These are phyloP conservation scores for Zopfia rhizophila DNA, from an alignment of 2,329 filamentous ascomycete genomes.

Conservation along the genomic window DNA sequence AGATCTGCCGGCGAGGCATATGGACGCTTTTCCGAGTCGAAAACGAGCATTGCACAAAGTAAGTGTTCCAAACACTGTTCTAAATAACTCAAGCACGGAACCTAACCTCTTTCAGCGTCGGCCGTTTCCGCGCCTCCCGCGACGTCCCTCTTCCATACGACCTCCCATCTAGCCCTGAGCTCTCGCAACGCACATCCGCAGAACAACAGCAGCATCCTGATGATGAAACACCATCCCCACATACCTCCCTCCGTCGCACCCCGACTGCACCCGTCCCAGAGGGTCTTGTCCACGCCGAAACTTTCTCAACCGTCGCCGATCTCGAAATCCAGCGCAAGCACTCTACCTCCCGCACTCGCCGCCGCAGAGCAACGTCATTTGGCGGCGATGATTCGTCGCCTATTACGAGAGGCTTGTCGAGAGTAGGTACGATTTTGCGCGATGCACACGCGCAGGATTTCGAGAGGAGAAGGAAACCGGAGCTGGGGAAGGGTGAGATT, in stretches of 20 bases:
- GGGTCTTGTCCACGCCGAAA: too few relatives aligned
- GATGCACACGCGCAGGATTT: constrained; percentile 92
- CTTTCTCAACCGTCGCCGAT: constrained; percentile 24
- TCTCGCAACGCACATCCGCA: constrained; percentile 35
- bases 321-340: constrained; percentile 26
- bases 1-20: constrained; percentile 85
- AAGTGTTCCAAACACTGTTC: constrained; percentile 64
- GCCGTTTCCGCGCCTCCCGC: constrained; percentile 86
- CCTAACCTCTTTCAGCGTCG: constrained; percentile 65
- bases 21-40: constrained; percentile 96
- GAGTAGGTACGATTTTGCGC: constrained; percentile 76
- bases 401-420: constrained; percentile 56
- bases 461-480: constrained; percentile 75
- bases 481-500: constrained; percentile 44
- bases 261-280: constrained; percentile 22
- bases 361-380: constrained; percentile 30
- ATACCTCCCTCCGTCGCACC: constrained; percentile 8
- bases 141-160: constrained; percentile 89
- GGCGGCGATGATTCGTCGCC: constrained; percentile 40
- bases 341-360: constrained; percentile 17
- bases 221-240: constrained; percentile 54
- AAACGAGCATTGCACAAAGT: constrained; percentile 89
- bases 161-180: constrained; percentile 40
- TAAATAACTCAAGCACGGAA: constrained; percentile 10
- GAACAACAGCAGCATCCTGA: constrained; percentile 34